phyloP scores from a whole-genome alignment of 805 yeast genomes.

The Sporopachydermia lactativora region DNA sequence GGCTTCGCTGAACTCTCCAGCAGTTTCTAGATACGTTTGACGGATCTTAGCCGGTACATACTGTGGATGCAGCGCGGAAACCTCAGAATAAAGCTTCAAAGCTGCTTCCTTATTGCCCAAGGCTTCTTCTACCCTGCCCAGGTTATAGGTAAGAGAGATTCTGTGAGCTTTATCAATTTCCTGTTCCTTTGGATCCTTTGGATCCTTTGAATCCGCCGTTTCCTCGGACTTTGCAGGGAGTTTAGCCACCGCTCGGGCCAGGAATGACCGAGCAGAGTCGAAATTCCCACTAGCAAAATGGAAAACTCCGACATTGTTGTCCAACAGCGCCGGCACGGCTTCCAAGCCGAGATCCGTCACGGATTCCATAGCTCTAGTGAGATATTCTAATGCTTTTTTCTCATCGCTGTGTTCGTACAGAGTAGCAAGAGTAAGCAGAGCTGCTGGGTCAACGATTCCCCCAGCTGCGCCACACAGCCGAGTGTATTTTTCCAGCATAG shows the following conservation, averaged over 20 bases:
- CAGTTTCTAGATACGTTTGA: slow-evolving; percentile 43
- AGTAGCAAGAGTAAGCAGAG: slow-evolving; percentile 53
- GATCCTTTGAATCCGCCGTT: slow-evolving; percentile 15
- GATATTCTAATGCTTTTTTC: slow-evolving; percentile 49
- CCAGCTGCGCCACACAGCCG: slow-evolving; percentile 41
- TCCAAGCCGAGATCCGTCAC: slow-evolving; percentile 19
- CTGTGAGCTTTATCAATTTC: slow-evolving; percentile 8
- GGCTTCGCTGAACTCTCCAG: slow-evolving; percentile 26
- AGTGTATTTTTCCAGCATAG: slow-evolving; percentile 55
- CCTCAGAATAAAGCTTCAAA: slow-evolving; percentile 33
- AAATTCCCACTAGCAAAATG: slow-evolving; percentile 50
- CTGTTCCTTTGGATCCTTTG: slow-evolving; percentile 16
- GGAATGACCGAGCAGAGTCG: slow-evolving; percentile 41
- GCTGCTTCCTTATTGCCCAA: slow-evolving; percentile 24
- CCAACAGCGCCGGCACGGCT: slow-evolving; percentile 37
- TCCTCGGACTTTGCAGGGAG: slow-evolving; percentile 13
- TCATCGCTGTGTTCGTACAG: slow-evolving; percentile 53
- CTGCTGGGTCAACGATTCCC: slow-evolving; percentile 40
- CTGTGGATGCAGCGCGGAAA: slow-evolving; percentile 48
- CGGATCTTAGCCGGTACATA: slow-evolving; percentile 70
- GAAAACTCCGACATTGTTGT: slow-evolving; percentile 78
- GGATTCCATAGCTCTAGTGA: slow-evolving; percentile 46
- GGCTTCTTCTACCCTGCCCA: slow-evolving; percentile 60
- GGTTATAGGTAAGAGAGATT: slow-evolving; percentile 47
- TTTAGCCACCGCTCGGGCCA: slow-evolving; percentile 30